Evolutionary conservation across 257 asterid genomes (phyloP), one percentile per base, ranked within the genome.

Genomic region (Ocimum tenuiflorum): DNA sequence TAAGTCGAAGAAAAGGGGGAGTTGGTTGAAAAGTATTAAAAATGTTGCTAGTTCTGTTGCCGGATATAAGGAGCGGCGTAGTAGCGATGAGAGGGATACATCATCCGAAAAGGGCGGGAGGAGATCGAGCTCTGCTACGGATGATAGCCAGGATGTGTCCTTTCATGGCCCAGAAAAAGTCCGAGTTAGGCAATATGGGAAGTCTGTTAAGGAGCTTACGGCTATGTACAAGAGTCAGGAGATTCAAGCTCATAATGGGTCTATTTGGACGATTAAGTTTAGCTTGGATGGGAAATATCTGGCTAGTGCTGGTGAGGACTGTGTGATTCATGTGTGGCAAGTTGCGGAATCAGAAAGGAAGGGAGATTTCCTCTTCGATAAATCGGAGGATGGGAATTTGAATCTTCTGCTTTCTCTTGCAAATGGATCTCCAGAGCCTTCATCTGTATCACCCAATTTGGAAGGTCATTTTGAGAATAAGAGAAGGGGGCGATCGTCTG

Each of bases 271-370:
- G n/a, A 86, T 94, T 62, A 86, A 83, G 77, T 94, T 94, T 51
- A 94, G 97, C 81, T 81, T 90, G 89, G 99, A 94, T 41, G 99
- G 99, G 63, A 85, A 86, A 76, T 88, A 88, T 85, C 86, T 94
- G 60, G 99, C 99, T 6, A 90, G 96, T 85, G 99, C 99, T 55
- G 99, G 99, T 56, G 99, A 90, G 82, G 99, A 94, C 81, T 81
- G 95, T 72, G 81, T 88, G 75, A 90, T 94, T 78, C 96, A 88
- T 73, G 95, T 94, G 49, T 90, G 97, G 97, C 88, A 83, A 85
- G 96, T 88, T 69, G 63, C 63, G 70, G 96, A 94, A 74, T 73
- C 91, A 0, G 97, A 88, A 77, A 78, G 95, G 80, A 94, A 90
- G 81, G 94, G 90, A 33, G 99, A 94, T 77, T 78, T 82, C 39